phyloP scores from a whole-genome alignment of 768 basidiomycete species.

The Rhizopogon roseolus region DNA sequence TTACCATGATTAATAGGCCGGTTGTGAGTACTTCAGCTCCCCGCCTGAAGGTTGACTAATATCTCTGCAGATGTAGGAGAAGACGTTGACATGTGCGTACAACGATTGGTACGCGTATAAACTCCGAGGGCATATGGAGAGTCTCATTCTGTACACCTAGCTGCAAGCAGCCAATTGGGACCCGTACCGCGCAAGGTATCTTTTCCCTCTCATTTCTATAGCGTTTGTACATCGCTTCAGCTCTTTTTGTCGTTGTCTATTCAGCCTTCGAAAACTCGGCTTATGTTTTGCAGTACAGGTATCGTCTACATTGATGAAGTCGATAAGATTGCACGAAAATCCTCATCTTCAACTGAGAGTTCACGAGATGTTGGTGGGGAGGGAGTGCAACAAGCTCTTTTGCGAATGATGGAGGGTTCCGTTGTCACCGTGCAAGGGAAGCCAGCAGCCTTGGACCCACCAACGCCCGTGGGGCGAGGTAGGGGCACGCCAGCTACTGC shows the following conservation, averaged over 20 bases:
- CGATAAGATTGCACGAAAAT: constrained; percentile 83
- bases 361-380: constrained; percentile 91
- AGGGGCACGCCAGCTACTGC: constrained; percentile 29
- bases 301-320: constrained; percentile 97
- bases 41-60: constrained; percentile 3
- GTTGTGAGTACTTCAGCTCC: constrained; percentile 47
- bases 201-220: not conserved
- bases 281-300: constrained; percentile 54
- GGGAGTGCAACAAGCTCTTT: constrained; percentile 90
- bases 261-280: constrained; percentile 2
- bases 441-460: constrained; percentile 41
- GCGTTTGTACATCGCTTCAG: not conserved
- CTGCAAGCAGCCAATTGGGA: constrained; percentile 91
- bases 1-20: constrained; percentile 44
- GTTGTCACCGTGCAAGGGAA: constrained; percentile 79
- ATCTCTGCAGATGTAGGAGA: constrained; percentile 78
- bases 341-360: constrained; percentile 47
- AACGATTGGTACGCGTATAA: constrained; percentile 54
- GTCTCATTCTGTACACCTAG: constrained; percentile 30
- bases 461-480: constrained; percentile 46
- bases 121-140: not conserved
- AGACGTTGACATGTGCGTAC: constrained; percentile 90
- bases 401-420: constrained; percentile 94
- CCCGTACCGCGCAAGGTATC: constrained; percentile 75
- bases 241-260: not conserved